Evolutionary conservation across 2,329 filamentous ascomycete species (phyloP).

Genomic region (Remersonia thermophila): DNA sequence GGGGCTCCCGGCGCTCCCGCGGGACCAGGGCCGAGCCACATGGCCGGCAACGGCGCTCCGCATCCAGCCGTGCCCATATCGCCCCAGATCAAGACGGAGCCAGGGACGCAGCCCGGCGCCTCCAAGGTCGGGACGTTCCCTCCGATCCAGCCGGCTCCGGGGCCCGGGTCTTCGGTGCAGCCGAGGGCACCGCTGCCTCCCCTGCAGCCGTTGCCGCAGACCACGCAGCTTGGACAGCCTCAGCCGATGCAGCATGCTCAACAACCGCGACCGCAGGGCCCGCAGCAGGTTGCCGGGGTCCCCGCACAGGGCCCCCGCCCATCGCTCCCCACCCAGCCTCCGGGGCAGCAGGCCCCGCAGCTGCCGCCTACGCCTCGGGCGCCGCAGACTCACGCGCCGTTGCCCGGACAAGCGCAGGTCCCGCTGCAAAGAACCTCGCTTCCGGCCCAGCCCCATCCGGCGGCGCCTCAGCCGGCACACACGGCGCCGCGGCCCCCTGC

Average conservation of each 20-base stretch:
- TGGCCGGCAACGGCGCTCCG: neutral
- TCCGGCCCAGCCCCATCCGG: too few relatives aligned
- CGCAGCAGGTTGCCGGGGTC: conserved; percentile 2
- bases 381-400: neutral
- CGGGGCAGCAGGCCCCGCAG: conserved; percentile 1
- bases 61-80: conserved; percentile 7
- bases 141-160: conserved; percentile 16
- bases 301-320: neutral
- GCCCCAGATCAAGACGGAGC: conserved; percentile 14
- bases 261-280: conserved; percentile 6
- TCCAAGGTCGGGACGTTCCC: conserved; percentile 13
- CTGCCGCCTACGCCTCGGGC: neutral
- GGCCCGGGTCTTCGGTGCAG: conserved; percentile 7
- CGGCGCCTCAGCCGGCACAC: too few relatives aligned
- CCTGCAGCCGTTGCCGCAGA: conserved; percentile 8
- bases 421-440: too few relatives aligned
- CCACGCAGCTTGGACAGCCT: too few relatives aligned
- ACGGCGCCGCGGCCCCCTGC: too few relatives aligned
- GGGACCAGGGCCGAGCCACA: neutral
- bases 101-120: conserved; percentile 2
- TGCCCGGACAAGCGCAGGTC: neutral
- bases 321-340: neutral
- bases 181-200: conserved; percentile 7
- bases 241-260: conserved; percentile 6
- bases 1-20: neutral